Evolutionary conservation across 805 yeast species (phyloP).

Genomic region (Wilhelminamyces savonicus): DNA sequence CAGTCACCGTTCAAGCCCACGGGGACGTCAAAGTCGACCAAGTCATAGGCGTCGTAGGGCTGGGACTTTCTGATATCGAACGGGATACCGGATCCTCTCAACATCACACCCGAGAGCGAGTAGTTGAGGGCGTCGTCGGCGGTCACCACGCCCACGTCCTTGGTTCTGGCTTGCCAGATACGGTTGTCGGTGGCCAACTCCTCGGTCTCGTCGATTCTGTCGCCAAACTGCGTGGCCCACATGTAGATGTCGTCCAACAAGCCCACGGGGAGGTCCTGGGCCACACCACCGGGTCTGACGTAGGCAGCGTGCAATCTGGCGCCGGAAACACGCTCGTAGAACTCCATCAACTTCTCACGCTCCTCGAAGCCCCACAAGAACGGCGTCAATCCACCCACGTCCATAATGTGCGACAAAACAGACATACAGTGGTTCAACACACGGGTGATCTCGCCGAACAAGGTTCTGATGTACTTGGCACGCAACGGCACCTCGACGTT

Average conservation of each 20-base stretch:
- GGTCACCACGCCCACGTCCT: constrained; percentile 71
- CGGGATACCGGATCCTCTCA: constrained; percentile 87
- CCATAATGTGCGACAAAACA: constrained; percentile 84
- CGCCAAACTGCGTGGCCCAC: constrained; percentile 97
- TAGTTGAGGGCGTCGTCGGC: constrained; percentile 86
- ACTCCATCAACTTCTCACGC: constrained; percentile 89
- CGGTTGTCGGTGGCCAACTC: constrained; percentile 86
- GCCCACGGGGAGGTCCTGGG: constrained; percentile 84
- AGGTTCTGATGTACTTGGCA: constrained; percentile 76
- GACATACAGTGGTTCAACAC: constrained; percentile 82
- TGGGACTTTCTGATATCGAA: constrained; percentile 80
- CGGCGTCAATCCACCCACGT: constrained; percentile 90
- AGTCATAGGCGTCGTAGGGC: constrained; percentile 86
- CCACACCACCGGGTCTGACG: constrained; percentile 87
- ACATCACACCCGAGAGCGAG: constrained; percentile 80
- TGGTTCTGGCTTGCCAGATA: constrained; percentile 85
- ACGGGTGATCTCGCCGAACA: constrained; percentile 85
- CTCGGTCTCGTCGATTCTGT: constrained; percentile 85
- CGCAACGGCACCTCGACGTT: constrained; percentile 82
- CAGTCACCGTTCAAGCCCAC: constrained; percentile 88
- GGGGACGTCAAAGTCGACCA: constrained; percentile 80
- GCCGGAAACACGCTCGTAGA: constrained; percentile 85
- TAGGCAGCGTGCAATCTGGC: constrained; percentile 87
- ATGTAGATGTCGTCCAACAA: constrained; percentile 83
- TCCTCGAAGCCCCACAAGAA: constrained; percentile 94